A percentile compares a stretch with the other conserved stretches of the same genome.
These are phyloP conservation scores for Ogataea pilisensis DNA, from an alignment of 805 yeast genomes.

Conservation along the genomic window DNA sequence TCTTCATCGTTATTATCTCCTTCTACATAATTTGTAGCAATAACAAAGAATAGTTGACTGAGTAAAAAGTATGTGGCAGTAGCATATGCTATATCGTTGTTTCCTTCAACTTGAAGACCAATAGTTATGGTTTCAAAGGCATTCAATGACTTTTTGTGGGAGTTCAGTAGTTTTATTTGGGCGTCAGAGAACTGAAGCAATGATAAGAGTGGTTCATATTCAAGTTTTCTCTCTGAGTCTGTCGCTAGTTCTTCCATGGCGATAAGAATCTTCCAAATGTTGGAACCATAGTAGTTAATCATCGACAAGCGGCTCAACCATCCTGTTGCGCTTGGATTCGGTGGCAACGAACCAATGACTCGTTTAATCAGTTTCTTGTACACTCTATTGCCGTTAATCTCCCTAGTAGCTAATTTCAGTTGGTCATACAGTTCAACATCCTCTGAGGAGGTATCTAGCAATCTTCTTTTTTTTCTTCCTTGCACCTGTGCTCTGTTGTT, in stretches of 20 bases:
- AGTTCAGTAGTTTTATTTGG: not conserved
- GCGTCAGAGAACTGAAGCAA: not conserved
- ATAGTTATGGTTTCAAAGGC: not conserved
- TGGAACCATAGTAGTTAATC: not conserved
- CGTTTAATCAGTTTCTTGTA: not conserved
- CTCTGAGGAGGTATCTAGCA: not conserved
- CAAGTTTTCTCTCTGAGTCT: not conserved
- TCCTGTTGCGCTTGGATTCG: not conserved
- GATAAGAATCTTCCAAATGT: not conserved
- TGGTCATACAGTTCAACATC: not conserved
- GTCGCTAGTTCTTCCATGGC: not conserved
- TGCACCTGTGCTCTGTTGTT: not conserved
- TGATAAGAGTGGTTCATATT: not conserved
- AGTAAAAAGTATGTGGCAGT: not conserved
- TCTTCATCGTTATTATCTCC: not conserved
- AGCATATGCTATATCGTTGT: not conserved
- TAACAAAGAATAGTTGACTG: not conserved
- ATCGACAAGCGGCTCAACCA: not conserved
- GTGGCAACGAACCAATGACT: not conserved
- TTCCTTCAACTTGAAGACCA: not conserved
- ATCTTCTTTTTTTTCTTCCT: not conserved
- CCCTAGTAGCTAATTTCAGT: not conserved
- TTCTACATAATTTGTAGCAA: not conserved
- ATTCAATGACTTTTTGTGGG: not conserved
- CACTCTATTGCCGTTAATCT: not conserved